These are phyloP conservation scores for Hymenochaete sp. DNA, from an alignment of 1,284 basidiomycete genomes.

Conservation along the genomic window DNA sequence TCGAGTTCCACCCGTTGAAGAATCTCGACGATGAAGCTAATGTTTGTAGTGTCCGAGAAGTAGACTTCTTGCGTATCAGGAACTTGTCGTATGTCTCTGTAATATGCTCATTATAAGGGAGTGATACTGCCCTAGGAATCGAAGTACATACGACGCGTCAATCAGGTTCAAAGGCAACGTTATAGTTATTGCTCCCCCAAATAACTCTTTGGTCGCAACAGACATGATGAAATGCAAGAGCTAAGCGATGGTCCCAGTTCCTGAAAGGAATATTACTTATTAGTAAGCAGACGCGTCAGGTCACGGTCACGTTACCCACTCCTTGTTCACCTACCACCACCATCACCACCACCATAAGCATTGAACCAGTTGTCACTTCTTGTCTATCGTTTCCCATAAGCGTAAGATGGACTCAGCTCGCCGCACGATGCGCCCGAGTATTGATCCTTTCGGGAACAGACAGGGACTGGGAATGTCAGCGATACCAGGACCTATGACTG, in stretches of 20 bases:
- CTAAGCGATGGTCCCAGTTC: neutral
- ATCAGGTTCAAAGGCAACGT: constrained; percentile 51
- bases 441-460: constrained; percentile 42
- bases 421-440: constrained; percentile 45
- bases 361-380: constrained; percentile 17
- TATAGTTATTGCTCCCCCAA: constrained; percentile 77
- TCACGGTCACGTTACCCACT: neutral
- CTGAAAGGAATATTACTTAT: neutral
- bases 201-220: constrained; percentile 37
- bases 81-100: constrained; percentile 63
- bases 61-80: constrained; percentile 98
- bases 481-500: constrained; percentile 41
- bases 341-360: neutral
- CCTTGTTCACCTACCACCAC: constrained; percentile 3
- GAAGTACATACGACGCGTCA: constrained; percentile 75
- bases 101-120: constrained; percentile 2
- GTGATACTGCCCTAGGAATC: no score
- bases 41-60: constrained; percentile 58
- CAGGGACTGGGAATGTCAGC: constrained; percentile 32
- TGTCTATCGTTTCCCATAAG: no score
- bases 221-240: constrained; percentile 19
- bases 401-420: constrained; percentile 48
- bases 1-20: constrained; percentile 62
- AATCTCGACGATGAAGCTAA: constrained; percentile 84
- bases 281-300: neutral